phyloP scores from a whole-genome alignment of 192 early-diverging fungal genomes.

The Cetraspora pellucida region DNA sequence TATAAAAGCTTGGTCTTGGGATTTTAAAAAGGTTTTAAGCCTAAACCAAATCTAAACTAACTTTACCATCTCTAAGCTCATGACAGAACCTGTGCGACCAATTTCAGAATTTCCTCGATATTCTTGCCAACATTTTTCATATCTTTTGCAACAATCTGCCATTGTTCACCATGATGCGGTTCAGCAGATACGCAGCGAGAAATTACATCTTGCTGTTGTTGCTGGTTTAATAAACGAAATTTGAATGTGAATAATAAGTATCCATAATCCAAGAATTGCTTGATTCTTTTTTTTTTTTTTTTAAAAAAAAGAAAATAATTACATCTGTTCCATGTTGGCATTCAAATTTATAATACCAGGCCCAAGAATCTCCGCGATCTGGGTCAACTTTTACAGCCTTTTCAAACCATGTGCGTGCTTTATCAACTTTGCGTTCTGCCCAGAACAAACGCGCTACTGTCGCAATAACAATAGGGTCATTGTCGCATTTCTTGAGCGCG shows the following conservation, averaged over 20 bases:
- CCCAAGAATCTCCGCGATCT: conserved; percentile 92
- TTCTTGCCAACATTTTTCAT: conserved; percentile 68
- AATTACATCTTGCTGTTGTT: conserved; percentile 58
- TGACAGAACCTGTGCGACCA: conserved; percentile 41
- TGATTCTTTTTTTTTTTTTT: background rate
- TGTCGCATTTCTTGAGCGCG: conserved; percentile 88
- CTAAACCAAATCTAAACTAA: too few relatives aligned
- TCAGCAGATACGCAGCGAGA: conserved; percentile 73
- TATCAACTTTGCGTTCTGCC: conserved; percentile 90
- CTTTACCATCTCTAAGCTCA: background rate
- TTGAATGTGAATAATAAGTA: background rate
- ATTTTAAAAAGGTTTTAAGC: too few relatives aligned
- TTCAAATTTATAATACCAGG: conserved; percentile 95
- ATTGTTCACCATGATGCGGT: conserved; percentile 88
- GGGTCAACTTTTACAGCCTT: conserved; percentile 81
- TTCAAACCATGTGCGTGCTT: conserved; percentile 91
- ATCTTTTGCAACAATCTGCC: conserved; percentile 83
- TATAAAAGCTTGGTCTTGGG: too few relatives aligned
- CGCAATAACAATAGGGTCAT: conserved; percentile 76
- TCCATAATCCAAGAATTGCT: background rate
- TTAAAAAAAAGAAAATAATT: too few relatives aligned
- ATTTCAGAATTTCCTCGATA: conserved; percentile 60
- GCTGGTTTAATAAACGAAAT: conserved; percentile 25
- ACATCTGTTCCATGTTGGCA: conserved; percentile 68
- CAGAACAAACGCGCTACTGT: conserved; percentile 93